Evolutionary conservation across 805 yeast genomes (phyloP).

Genomic region (Pichia californica): DNA sequence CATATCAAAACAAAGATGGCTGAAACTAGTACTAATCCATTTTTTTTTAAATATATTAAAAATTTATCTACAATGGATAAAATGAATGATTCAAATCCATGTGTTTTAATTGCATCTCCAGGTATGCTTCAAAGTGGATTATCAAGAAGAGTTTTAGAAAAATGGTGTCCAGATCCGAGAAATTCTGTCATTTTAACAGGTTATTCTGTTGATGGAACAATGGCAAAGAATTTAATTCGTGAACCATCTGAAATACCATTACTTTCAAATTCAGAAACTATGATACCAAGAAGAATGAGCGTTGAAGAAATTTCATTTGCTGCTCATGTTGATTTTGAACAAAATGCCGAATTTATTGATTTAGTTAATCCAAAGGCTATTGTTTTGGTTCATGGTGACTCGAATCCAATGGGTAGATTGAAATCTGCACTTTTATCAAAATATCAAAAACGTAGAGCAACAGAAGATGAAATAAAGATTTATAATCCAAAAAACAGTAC

Average conservation of each 20-base stretch:
- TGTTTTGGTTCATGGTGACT: constrained; percentile 94
- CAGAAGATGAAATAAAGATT: constrained; percentile 84
- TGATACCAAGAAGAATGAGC: constrained; percentile 78
- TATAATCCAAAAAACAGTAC: constrained; percentile 92
- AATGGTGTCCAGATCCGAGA: constrained; percentile 96
- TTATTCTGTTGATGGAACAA: constrained; percentile 96
- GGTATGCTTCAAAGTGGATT: constrained; percentile 98
- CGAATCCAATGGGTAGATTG: constrained; percentile 96
- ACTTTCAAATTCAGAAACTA: constrained; percentile 66
- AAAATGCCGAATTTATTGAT: constrained; percentile 87
- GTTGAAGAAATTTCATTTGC: constrained; percentile 96
- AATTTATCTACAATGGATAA: constrained; percentile 73
- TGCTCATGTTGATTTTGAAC: constrained; percentile 98
- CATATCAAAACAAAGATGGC: constrained; percentile 68
- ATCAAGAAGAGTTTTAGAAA: constrained; percentile 82
- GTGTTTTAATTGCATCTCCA: constrained; percentile 94
- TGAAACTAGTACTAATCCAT: constrained; percentile 81
- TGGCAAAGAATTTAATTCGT: constrained; percentile 84
- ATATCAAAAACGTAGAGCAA: constrained; percentile 72
- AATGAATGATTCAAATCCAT: constrained; percentile 90
- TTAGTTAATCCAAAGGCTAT: constrained; percentile 77
- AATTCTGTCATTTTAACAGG: constrained; percentile 88
- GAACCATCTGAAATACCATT: constrained; percentile 93
- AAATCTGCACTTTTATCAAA: constrained; percentile 88
- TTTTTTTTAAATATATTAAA: constrained; percentile 78